Conservation (phyloP, 805 yeast species). For the Alloascoidea africana region DNA sequence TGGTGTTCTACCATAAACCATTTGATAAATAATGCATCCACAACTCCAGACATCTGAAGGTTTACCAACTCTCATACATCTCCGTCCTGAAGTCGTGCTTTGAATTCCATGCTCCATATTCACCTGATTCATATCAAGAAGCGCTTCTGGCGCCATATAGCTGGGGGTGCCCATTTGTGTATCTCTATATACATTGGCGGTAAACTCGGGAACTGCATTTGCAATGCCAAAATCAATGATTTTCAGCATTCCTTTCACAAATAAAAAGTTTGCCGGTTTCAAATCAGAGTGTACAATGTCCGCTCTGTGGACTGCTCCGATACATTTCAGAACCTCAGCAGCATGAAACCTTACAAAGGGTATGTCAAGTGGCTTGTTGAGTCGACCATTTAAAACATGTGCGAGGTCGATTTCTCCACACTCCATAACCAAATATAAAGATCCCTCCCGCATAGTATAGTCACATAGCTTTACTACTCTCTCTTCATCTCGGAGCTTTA, state of each 20-base stretch:
- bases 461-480: conserved; percentile 74
- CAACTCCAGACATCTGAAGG: conserved; percentile 98
- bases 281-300: conserved; percentile 80
- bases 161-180: conserved; percentile 91
- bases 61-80: conserved; percentile 59
- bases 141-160: conserved; percentile 96
- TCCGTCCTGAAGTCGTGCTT: conserved; percentile 22
- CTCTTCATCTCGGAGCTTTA: conserved; percentile 38
- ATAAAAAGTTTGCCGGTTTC: conserved; percentile 36
- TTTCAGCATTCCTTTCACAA: conserved; percentile 69
- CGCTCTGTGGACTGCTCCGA: conserved; percentile 71
- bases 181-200: conserved; percentile 79
- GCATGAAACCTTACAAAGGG: conserved; percentile 72
- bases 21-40: conserved; percentile 90
- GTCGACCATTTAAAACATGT: conserved; percentile 50
- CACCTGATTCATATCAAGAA: conserved; percentile 38
- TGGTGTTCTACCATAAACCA: conserved; percentile 90
- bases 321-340: conserved; percentile 66
- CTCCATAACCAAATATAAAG: conserved; percentile 73
- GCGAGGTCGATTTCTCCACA: conserved; percentile 90
- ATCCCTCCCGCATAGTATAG: conserved; percentile 48
- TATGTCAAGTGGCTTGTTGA: conserved; percentile 38
- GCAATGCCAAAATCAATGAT: conserved; percentile 87
- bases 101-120: conserved; percentile 13
- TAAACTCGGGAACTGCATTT: conserved; percentile 86